Percentiles rank a stretch among this genome's conserved stretches.
These are phyloP conservation scores for Phytophthora fragariaefolia DNA, from an alignment of 352 stramenopile genomes.

Conservation along the genomic window DNA sequence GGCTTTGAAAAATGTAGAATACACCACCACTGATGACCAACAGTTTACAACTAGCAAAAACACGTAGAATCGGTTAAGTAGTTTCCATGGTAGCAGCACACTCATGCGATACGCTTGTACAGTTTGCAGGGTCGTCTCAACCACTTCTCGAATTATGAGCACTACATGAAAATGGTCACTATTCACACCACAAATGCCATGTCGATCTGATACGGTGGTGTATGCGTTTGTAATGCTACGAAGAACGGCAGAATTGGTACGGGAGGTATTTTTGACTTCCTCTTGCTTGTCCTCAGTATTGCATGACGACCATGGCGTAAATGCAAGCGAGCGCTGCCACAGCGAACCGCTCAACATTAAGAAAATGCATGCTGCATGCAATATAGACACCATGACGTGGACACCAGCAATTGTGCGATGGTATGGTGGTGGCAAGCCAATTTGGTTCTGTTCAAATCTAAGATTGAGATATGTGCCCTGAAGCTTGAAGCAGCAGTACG, in stretches of 20 bases:
- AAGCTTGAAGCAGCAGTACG: constrained; percentile 13
- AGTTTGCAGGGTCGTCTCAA: constrained; percentile 22
- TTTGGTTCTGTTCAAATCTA: constrained; percentile 22
- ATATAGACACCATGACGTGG: constrained; percentile 19
- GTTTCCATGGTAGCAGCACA: constrained; percentile 3
- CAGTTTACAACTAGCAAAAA: constrained; percentile 28
- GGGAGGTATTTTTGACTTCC: neutral
- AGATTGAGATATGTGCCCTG: constrained; percentile 4
- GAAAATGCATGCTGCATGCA: constrained; percentile 21
- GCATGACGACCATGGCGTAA: constrained; percentile 11
- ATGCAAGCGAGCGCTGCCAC: constrained; percentile 9
- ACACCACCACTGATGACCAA: constrained; percentile 13
- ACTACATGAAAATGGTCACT: constrained; percentile 1
- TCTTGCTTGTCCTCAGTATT: neutral
- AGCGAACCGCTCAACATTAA: constrained; percentile 4
- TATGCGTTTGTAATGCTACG: constrained; percentile 2
- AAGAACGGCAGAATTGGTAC: neutral
- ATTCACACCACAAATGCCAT: constrained; percentile 5
- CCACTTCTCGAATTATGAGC: constrained; percentile 12
- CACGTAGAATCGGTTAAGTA: constrained; percentile 37
- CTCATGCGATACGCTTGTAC: constrained; percentile 31
- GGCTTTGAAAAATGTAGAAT: constrained; percentile 3
- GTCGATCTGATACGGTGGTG: neutral
- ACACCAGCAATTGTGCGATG: constrained; percentile 11
- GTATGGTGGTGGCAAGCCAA: constrained; percentile 16